Base-by-base conservation (phyloP, 2,329 filamentous ascomycete genomes). In the Calonectria hawksworthii region DNA sequence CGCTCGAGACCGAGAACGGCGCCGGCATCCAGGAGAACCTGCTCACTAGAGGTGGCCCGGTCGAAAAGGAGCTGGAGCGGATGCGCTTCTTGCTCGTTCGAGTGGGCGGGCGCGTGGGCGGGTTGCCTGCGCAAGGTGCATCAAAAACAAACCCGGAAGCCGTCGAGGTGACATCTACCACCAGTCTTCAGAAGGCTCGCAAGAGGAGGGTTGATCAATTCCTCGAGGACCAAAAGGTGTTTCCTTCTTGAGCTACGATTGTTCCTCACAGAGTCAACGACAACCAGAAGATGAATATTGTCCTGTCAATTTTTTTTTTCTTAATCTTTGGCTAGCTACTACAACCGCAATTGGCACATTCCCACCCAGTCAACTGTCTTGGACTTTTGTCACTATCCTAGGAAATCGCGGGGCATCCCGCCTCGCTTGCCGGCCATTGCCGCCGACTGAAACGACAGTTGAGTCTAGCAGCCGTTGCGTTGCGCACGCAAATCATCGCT, bases 21-120 rank as follows among this genome's bases (percentile, higher is more conserved):
- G 76, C 83, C 76, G 78, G 84, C 10, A 85, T 93, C 9, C 94
- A 95, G 82, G 89, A 91, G 73, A 95, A 94, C 81, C 83, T 95
- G 4, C 88, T 94, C 1, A 93, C 91, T 66, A 89, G 90, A 38
- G 90, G 93, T 80, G 92, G 92, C 1, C 89, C 92, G 63, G 83
- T 95, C 13, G 93, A 93, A 81, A 86, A 86, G 68, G 93, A 95
- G 84, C 85, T 95, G 70, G 90, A 92, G 82, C 90, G 89, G 75
- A 94, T 93, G 89, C 89, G 92, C 41, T 87, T 92, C 77, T 83
- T 95, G 75, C 86, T 93, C 70, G 88, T 89, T 1, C 87, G 92
- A 32, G 91, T 94, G 0, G 88, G 89, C 6, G 90, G 88, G 2
- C 87, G 90, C 26, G 86, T 93, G n/a, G 68, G 79, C 51, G 74